phyloP scores from a whole-genome alignment of 192 early-diverging fungal species.

The Dissophora ornata region DNA sequence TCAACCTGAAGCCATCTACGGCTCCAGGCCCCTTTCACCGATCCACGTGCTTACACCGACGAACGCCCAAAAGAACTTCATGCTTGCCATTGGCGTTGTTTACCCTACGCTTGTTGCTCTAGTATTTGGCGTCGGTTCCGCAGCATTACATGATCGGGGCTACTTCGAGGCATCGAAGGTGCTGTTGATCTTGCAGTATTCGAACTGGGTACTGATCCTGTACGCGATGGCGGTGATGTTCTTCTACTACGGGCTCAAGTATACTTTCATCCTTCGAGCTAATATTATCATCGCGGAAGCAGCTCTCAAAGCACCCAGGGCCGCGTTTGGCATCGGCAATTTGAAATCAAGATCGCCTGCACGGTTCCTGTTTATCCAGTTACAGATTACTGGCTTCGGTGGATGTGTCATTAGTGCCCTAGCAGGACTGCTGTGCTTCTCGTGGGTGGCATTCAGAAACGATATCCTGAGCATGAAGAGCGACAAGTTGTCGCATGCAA shows the following conservation, averaged over 20 bases:
- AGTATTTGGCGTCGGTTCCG: slow-evolving; percentile 29
- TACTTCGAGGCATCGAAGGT: slow-evolving; percentile 13
- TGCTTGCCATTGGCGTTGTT: slow-evolving; percentile 30
- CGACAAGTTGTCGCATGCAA: slow-evolving; percentile 15
- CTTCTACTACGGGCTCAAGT: slow-evolving; percentile 54
- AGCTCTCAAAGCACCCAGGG: slow-evolving; percentile 42
- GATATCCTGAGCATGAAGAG: slow-evolving; percentile 24
- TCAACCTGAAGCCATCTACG: slow-evolving; percentile 35
- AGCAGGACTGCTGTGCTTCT: slow-evolving; percentile 31
- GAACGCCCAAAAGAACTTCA: slow-evolving; percentile 45
- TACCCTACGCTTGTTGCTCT: slow-evolving; percentile 38
- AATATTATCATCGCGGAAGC: slow-evolving; percentile 53
- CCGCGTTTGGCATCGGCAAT: slow-evolving; percentile 47
- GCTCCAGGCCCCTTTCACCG: slow-evolving; percentile 15
- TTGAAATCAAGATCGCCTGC: slow-evolving; percentile 44
- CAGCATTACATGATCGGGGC: slow-evolving; percentile 23
- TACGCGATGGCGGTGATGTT: slow-evolving; percentile 40
- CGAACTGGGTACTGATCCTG: slow-evolving; percentile 48
- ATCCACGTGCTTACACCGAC: slow-evolving; percentile 49
- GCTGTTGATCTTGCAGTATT: slow-evolving; percentile 34
- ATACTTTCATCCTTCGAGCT: slow-evolving; percentile 49
- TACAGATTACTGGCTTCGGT: slow-evolving; percentile 49
- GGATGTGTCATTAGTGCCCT: slow-evolving; percentile 35
- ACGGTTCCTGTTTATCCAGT: slow-evolving; percentile 43
- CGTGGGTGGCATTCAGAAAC: slow-evolving; percentile 37